Evolutionary conservation across 2,329 filamentous ascomycete genomes (phyloP), one percentile per base, ranked within the genome.

Genomic region (Neofusicoccum laricinum): DNA sequence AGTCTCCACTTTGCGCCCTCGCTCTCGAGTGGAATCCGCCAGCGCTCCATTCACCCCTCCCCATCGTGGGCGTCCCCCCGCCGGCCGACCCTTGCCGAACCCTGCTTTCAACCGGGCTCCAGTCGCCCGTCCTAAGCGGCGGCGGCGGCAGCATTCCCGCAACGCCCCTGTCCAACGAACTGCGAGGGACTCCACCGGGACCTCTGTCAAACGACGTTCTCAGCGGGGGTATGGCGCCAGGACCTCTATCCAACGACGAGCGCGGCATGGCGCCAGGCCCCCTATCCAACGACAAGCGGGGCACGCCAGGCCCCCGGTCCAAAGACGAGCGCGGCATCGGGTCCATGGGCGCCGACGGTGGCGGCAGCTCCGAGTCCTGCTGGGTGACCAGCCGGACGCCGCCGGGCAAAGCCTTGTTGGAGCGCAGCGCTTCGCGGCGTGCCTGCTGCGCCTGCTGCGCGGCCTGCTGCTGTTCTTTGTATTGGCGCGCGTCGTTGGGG

Each of bases 311-410:
- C 3, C 58, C 45, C 15, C 53, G 43, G 15, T 58, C 53, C 8
- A 58, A 14, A 21, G 53, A 58, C 5, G 59, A 19, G 12, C 59
- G 61, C 11, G 48, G 49, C 25, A 30, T 30, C 5, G 61, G 36
- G 38, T 51, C 49, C 21, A 21, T 19, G 4, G 61, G 21, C 11
- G 32, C 59, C 12, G 40, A 6, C 38, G 50, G 50, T 4, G 15
- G 41, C 4, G 50, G 30, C 12, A 41, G 41, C 14, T 58, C 50
- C 14, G 36, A 10, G 14, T 76, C 74, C 32, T 72, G 68, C 53
- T 72, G 72, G 19, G 75, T 76, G 4, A 77, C 75, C 32, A 77
- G 53, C 40, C 76, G 69, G 38, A 78, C 75, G 2, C 75, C 77
- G 1, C 71, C 75, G 6, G 49, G 48, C 17, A 66, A 70, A 5